Conservation (phyloP, 2,329 filamentous ascomycete genomes). For the Alternaria incomplexa region DNA sequence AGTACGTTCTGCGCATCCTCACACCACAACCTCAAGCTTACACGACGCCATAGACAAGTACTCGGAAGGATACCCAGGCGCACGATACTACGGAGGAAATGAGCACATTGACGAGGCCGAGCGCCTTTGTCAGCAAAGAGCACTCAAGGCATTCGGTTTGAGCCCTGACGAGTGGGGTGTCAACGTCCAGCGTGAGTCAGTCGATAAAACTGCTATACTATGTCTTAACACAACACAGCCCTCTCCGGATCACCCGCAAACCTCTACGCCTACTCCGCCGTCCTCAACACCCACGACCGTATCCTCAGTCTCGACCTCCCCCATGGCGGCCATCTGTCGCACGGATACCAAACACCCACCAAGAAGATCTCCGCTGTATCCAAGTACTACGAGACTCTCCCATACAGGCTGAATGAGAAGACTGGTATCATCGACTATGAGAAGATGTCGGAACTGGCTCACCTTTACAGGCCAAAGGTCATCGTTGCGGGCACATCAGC, state of each 20-base stretch:
- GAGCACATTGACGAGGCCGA: conserved; percentile 98
- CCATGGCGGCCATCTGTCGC: conserved; percentile 93
- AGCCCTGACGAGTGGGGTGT: conserved; percentile 94
- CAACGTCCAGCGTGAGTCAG: conserved; percentile 80
- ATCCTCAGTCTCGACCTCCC: conserved; percentile 97
- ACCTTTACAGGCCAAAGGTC: conserved; percentile 93
- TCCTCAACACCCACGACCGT: conserved; percentile 90
- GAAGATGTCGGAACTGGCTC: conserved; percentile 84
- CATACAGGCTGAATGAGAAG: conserved; percentile 86
- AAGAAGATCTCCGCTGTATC: conserved; percentile 89
- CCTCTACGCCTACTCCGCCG: conserved; percentile 85
- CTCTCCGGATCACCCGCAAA: conserved; percentile 81
- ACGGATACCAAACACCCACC: conserved; percentile 94
- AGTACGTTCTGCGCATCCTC: conserved; percentile 65
- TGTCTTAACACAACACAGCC: conserved; percentile 57
- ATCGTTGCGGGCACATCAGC: conserved; percentile 96
- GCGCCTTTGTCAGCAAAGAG: conserved; percentile 91
- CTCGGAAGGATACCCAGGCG: conserved; percentile 97
- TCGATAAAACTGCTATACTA: not conserved
- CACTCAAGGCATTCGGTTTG: conserved; percentile 87
- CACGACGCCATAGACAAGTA: conserved; percentile 77
- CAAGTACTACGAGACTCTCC: conserved; percentile 99
- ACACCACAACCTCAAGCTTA: conserved; percentile 47
- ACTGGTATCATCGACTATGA: conserved; percentile 99
- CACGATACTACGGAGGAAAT: conserved; percentile 98